Percentiles rank a stretch among this genome's conserved stretches.
phyloP scores from a whole-genome alignment of 2,329 filamentous ascomycete species.

The Paecilomyces fulvus region DNA sequence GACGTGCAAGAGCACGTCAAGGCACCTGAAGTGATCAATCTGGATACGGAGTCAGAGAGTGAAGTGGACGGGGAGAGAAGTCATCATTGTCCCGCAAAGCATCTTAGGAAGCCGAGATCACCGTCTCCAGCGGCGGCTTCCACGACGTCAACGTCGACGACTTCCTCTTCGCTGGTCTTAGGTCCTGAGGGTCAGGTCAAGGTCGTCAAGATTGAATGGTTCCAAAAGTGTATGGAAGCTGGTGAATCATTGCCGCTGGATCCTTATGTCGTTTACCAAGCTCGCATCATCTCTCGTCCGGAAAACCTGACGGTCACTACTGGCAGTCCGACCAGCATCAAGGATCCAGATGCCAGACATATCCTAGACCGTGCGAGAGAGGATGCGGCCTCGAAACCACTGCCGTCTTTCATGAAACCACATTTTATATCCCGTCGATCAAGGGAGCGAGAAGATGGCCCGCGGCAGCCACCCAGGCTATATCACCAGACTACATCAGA shows the following conservation, averaged over 20 bases:
- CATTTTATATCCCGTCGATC: slow-evolving; percentile 14
- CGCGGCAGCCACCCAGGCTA: slow-evolving; percentile 38
- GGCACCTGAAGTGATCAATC: slow-evolving; percentile 15
- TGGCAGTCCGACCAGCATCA: neutral
- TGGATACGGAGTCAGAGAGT: slow-evolving; percentile 23
- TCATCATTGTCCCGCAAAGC: slow-evolving; percentile 6
- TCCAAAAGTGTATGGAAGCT: slow-evolving; percentile 39
- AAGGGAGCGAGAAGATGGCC: slow-evolving; percentile 11
- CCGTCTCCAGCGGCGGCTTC: neutral
- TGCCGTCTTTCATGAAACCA: slow-evolving; percentile 2
- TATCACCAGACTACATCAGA: slow-evolving; percentile 69
- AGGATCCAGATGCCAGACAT: slow-evolving; percentile 8
- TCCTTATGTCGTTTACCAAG: slow-evolving; percentile 45
- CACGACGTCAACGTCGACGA: neutral
- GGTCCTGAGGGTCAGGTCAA: slow-evolving; percentile 29
- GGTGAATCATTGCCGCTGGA: slow-evolving; percentile 38
- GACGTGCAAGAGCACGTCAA: neutral
- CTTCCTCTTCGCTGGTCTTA: slow-evolving; percentile 1
- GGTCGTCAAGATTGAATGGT: slow-evolving; percentile 48
- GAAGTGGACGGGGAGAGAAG: slow-evolving; percentile 14
- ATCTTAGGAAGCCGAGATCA: slow-evolving; percentile 3
- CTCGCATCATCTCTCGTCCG: slow-evolving; percentile 34
- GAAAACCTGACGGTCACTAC: slow-evolving; percentile 4
- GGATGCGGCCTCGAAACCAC: slow-evolving; percentile 27
- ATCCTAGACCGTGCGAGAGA: slow-evolving; percentile 50